Base-by-base conservation (phyloP, 83 land plant genomes). In the Diphasiastrum complanatum region DNA sequence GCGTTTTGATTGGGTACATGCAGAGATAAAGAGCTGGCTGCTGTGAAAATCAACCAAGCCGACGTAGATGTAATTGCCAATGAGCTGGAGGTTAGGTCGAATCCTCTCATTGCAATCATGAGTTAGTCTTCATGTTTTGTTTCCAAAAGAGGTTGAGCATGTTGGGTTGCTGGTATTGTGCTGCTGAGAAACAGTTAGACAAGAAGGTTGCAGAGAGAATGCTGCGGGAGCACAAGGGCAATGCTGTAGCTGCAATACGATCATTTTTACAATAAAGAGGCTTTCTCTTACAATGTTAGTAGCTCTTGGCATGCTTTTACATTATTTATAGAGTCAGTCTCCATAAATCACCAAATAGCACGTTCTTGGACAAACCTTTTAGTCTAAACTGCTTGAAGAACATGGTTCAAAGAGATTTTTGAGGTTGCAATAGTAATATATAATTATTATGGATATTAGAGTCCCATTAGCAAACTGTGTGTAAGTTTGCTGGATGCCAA, bases 11-110 rank as follows among this genome's bases (percentile, higher is more conserved):
- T 38, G 8, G n/a, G n/a, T n/a, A 51, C 16, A 31, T 48, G 20
- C 58, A 88, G 97, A 68, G 96, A 93, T 64, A 88, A 89, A 71
- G 96, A 93, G 65, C 48, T 93, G 41, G 88, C 96, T 53, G 84
- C 98, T 18, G 91, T 93, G 20, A 93, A 85, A 66, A 93, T 93
- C 48, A 80, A 83, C 61, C 54, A 85, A 1, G 75, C 80, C 35
- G 86, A 93, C 45, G 79, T 93, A 6, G 98, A 93, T 55, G 67
- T 93, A 8, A 93, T 93, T 46, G 91, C 86, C 18, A 81, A 73
- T 63, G 96, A 93, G 63, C 83, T 93, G 3, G 98, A 93, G 91
- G 95, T 85, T 20, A 28, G 23, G 33, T 49, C n/a, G n/a, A n/a
- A n/a, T n/a, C n/a, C n/a, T 36, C 1, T 20, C 31, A 30, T 18